Base-by-base conservation (phyloP, 2,329 filamentous ascomycete species). In the Ophiostoma montium region DNA sequence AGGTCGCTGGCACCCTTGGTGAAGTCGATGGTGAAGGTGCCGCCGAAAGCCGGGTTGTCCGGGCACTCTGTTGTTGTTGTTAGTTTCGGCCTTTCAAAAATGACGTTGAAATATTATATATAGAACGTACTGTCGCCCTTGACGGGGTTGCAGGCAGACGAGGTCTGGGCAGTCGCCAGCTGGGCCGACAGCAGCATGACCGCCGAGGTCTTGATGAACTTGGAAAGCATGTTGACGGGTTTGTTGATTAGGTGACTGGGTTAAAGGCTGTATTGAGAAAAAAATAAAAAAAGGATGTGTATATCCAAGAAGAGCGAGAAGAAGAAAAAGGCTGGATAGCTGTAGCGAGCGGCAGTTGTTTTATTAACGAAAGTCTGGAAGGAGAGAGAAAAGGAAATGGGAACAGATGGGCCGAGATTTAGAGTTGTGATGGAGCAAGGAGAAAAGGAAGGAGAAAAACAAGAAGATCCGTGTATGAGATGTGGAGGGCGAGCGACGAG, bases 41-140 rank as follows among this genome's bases (percentile, higher is more conserved):
- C 79, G 47, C 85, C 87, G 13, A 95, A 72, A 11, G 89, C 90
- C 54, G 84, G 74, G 62, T 94, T 75, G 51, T 82, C 64, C 46
- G 84, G 77, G 68, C 90, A 96, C 32, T 60, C 74, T 76, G 35
- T 21, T 50, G 39, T 21, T 50, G 39, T 8, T 32, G 7, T 18
- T 44, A 35, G 35, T 33, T 10, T 5, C 31, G 9, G 9, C 31
- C 6, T 11, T 31, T 33, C 31, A 7, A 33, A 3, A 33, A 5
- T 33, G 15, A 16, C 2, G 23, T 27, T 4, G 23, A 19, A 41
- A 41, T 27, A 3, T 15, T 16, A 4, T 16, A 11, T 1, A 3
- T 4, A 7, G 15, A 15, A 58, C 59, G 32, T 55, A 61, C 58
- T 55, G 44, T 62, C 65, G 63, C 70, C 67, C 66, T 76, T 63